These are phyloP conservation scores for Nakaseomyces delphensis DNA, from an alignment of 1,139 yeast genomes.

Conservation along the genomic window DNA sequence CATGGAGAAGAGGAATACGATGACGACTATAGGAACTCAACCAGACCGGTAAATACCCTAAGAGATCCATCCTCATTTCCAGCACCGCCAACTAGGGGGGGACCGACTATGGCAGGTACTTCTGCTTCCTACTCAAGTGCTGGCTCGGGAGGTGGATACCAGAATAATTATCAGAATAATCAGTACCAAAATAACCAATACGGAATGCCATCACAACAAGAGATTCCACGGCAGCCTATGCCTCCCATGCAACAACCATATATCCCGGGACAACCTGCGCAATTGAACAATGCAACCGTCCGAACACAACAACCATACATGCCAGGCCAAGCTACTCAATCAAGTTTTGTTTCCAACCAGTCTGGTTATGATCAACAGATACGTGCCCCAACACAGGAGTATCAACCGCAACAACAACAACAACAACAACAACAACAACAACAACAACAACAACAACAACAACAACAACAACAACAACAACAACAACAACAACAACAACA, in stretches of 20 bases:
- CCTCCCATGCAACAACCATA: conserved; percentile 9
- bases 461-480: too few relatives aligned
- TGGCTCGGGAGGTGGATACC: conserved; percentile 10
- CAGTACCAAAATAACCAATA: neutral
- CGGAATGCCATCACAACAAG: too few relatives aligned
- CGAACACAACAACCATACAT: conserved; percentile 9
- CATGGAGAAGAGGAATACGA: conserved; percentile 14
- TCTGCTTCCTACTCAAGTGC: conserved; percentile 10
- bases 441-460: too few relatives aligned
- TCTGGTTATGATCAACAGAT: too few relatives aligned
- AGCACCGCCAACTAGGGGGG: conserved; percentile 46
- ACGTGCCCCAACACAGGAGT: too few relatives aligned
- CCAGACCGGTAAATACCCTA: conserved; percentile 7
- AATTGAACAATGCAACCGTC: conserved; percentile 7
- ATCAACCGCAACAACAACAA: too few relatives aligned
- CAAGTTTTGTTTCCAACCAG: too few relatives aligned
- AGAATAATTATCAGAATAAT: conserved; percentile 10
- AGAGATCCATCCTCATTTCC: conserved; percentile 41
- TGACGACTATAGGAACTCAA: conserved; percentile 10
- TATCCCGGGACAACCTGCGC: conserved; percentile 10
- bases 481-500: too few relatives aligned
- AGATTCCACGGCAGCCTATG: too few relatives aligned
- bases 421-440: too few relatives aligned
- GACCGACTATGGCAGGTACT: conserved; percentile 13
- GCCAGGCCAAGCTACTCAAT: neutral